Base-by-base conservation (phyloP, 805 yeast genomes). In the Saccharomycopsis javanensis region DNA sequence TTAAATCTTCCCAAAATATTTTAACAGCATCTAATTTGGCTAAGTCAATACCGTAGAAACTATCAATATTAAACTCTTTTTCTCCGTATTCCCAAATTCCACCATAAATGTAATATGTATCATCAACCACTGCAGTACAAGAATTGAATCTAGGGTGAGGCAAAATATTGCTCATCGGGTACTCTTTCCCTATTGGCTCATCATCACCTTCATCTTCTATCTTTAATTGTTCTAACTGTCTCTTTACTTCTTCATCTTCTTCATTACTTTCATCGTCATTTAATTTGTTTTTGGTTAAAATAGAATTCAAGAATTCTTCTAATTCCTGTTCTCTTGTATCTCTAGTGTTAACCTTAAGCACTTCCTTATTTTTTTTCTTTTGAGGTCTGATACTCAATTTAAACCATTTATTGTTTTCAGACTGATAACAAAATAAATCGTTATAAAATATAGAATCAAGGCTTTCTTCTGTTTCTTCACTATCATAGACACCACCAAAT, bases 401-500 rank as follows among this genome's bases (percentile, higher is more conserved):
- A 65, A 80, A 87, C 98, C 99, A 92, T 67, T 96, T 80, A 69
- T 92, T 92, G 16, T 83, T 76, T 64, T 89, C 97, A 16, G 85
- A 75, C 61, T 90, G 96, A 68, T 88, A 92, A 1, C 95, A 85
- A 65, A 81, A 82, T 53, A 92, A 70, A 60, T 83, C 82, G 68
- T 91, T 90, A 72, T 79, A 92, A 68, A 91, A 92, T 52, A 80
- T 81, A 1, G 96, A 88, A 51, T 86, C 92, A 60, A 92, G 72
- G 55, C 86, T 80, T 70, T 94, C 98, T 69, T 92, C 98, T 13
- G 96, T 92, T 70, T 92, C 99, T 64, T 91, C 96, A 60, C 79
- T 87, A 69, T 92, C 98, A 65, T 80, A 91, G 13, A 94, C 99
- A 64, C 98, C 98, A 38, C 98, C 98, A 72, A 92, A 94, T 66